Percentiles rank a stretch among this genome's conserved stretches.
Evolutionary conservation across 768 basidiomycete species (phyloP).

Genomic region (Nidularia pulvinata): DNA sequence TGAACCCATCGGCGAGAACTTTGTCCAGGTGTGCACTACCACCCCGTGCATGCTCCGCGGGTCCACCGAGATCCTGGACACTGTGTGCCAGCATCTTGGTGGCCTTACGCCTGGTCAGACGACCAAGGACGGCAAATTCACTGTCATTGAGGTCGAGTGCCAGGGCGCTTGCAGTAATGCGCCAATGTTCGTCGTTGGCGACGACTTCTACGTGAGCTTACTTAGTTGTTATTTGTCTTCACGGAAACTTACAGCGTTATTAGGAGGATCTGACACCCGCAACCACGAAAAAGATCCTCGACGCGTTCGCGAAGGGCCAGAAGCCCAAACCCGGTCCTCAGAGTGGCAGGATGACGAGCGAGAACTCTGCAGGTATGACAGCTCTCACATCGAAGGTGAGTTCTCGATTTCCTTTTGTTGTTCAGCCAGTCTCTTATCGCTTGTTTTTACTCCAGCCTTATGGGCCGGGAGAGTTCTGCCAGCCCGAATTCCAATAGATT

Average conservation of each 20-base stretch:
- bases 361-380: constrained; percentile 93
- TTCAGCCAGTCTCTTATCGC: constrained; percentile 7
- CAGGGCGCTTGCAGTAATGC: constrained; percentile 99
- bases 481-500: constrained; percentile 80
- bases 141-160: constrained; percentile 97
- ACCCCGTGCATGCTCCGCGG: constrained; percentile 97
- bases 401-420: background rate
- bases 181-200: constrained; percentile 94
- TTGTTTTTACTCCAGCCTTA: constrained; percentile 65
- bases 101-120: constrained; percentile 87
- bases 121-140: constrained; percentile 96
- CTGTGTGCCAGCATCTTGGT: constrained; percentile 81
- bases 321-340: constrained; percentile 96
- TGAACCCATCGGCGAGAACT: constrained; percentile 92
- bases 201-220: constrained; percentile 87
- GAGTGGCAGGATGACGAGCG: constrained; percentile 81
- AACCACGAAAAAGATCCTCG: constrained; percentile 77
- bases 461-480: constrained; percentile 90
- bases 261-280: constrained; percentile 85
- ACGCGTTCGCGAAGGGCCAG: constrained; percentile 77
- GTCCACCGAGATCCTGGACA: constrained; percentile 86
- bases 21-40: constrained; percentile 98
- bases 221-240: background rate
- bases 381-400: constrained; percentile 72
- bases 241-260: constrained; percentile 7